Conservation (phyloP, 192 early-diverging fungal species). For the Allomyces macrogynus region DNA sequence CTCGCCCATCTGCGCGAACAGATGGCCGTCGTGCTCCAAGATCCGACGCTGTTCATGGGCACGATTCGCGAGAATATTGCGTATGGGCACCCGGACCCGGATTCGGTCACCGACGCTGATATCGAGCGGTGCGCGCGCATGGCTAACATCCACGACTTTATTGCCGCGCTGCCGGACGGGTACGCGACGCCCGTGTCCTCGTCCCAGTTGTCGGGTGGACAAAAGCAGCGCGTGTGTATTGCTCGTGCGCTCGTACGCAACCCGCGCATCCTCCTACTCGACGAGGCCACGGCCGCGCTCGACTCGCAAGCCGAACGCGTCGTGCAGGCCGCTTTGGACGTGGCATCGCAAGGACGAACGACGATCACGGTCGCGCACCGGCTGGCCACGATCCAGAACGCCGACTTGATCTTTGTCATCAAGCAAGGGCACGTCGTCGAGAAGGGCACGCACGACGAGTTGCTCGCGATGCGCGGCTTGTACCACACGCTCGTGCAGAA, state of each 20-base stretch:
- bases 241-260: slow-evolving; percentile 45
- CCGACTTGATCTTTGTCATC: slow-evolving; percentile 52
- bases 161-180: neutral
- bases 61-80: slow-evolving; percentile 37
- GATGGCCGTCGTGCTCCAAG: slow-evolving; percentile 35
- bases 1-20: slow-evolving; percentile 16
- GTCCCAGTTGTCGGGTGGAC: slow-evolving; percentile 35
- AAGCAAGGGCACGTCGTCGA: slow-evolving; percentile 42
- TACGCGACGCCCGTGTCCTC: neutral
- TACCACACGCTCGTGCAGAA: slow-evolving; percentile 42
- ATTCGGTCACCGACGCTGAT: slow-evolving; percentile 17
- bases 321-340: slow-evolving; percentile 61
- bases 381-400: slow-evolving; percentile 62
- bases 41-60: slow-evolving; percentile 36
- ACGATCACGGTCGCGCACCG: slow-evolving; percentile 58
- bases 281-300: slow-evolving; percentile 68
- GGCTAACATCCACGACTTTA: slow-evolving; percentile 35
- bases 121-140: slow-evolving; percentile 22
- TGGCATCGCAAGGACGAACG: slow-evolving; percentile 42
- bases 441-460: slow-evolving; percentile 41
- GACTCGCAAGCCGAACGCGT: slow-evolving; percentile 61
- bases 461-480: slow-evolving; percentile 30
- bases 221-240: slow-evolving; percentile 51
- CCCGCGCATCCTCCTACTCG: slow-evolving; percentile 50
- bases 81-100: slow-evolving; percentile 27